Base-by-base conservation (phyloP, 257 asterid species). In the Solanum acaule region DNA sequence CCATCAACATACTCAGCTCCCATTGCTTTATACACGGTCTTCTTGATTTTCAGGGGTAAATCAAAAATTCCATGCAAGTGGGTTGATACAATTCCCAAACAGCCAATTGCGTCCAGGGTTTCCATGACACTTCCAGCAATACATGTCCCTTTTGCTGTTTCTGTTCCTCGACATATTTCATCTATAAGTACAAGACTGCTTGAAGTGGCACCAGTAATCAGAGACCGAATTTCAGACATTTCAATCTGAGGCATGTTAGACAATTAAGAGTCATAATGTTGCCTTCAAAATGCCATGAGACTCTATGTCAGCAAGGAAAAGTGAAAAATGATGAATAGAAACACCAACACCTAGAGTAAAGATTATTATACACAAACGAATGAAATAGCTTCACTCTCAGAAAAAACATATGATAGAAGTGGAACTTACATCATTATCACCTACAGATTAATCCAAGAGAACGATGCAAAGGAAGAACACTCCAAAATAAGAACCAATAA, bases 91-190 rank as follows among this genome's bases (percentile, higher is more conserved):
- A 96, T 93, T 20, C 99, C 99, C 76, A 97, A 91, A 92, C 98
- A 97, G 85, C 93, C 93, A 52, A 89, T 67, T 35, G 93, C 84
- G 73, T 96, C 99, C 20, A 97, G 96, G 75, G 96, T 93, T 88
- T 97, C 99, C 29, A 97, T 91, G 89, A 96, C 87, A 89, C 99
- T 95, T n/a, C 99, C 99, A 34, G 99, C 99, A 89, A 97, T 96
- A 67, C 99, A 97, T 29, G 98, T 95, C 73, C 99, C 99, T 89
- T 97, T 97, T 1, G 99, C 99, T 46, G 99, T 97, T 91, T 97
- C 99, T 33, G 99, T 97, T 75, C 99, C 99, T 87, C 99, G 94
- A 88, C 99, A 97, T 90, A 97, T 96, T 88, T 97, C 99, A 87
- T 97, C 99, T 35, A 97, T 92, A 83, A 97, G 98, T 13, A 97